Evolutionary conservation across 768 basidiomycete species (phyloP), one percentile per base, ranked within the genome.

Genomic region (Boletus rubescentipes): DNA sequence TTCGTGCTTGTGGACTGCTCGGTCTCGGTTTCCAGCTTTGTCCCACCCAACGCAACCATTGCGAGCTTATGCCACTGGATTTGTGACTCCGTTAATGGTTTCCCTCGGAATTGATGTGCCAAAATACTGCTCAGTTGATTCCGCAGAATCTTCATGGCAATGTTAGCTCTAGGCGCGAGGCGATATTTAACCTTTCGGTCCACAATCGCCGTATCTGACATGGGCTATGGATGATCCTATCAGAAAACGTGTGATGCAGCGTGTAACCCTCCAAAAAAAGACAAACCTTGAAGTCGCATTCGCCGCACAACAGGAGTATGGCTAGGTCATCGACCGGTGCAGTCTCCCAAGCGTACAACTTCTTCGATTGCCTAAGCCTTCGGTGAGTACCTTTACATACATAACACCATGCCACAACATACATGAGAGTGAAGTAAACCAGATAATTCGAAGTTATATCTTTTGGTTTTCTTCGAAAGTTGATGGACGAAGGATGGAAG

Each of bases 401-500:
- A 23, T 5, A 21, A 20, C 16, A 7, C 12, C 21, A 30, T 38
- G 26, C 46, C 46, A 18, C 34, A 18, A 69, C 79, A 57, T 59
- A 91, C 91, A 93, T 95, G 35, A 96, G 76, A 1, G 93, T 95
- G 68, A 94, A 97, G 69, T 93, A 96, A 15, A 79, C 76, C 46
- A 96, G 67, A 69, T 92, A 78, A 55, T 87, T 86, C 14, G 80
- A 81, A 0, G 84, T 87, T 60, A 94, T 86, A 49, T 95, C 91
- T 10, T 70, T 64, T 9, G 81, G 75, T 64, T 77, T 86, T 64
- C 70, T 79, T 59, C 83, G 76, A 71, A 93, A 93, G 69, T 99
- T 98, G 57, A 96, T 81, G 0, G 93, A 96, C 10, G 91, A 90
- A 0, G 95, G 96, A 70, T 98, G 96, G 67, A 96, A 90, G 29